Conservation (phyloP, 352 stramenopile genomes). For the Globisporangium carolinianum region DNA sequence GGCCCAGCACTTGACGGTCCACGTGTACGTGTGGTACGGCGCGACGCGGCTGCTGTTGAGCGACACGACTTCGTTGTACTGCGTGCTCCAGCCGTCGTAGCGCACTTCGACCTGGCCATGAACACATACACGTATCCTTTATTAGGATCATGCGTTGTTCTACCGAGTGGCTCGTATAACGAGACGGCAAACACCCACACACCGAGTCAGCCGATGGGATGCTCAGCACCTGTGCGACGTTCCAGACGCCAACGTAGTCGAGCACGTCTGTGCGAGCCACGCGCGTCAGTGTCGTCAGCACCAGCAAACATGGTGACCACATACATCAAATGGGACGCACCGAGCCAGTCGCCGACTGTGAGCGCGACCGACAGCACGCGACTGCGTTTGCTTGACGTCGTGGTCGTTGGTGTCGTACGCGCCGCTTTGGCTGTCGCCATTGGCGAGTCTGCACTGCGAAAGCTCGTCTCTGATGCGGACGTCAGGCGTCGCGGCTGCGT, state of each 20-base stretch:
- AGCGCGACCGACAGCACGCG: constrained; percentile 7
- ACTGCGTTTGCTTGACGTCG: background rate
- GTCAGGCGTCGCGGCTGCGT: background rate
- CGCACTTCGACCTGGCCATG: constrained; percentile 42
- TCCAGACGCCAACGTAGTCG: constrained; percentile 16
- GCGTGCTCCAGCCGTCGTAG: constrained; percentile 57
- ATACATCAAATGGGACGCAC: background rate
- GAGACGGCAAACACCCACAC: background rate
- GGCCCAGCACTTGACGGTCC: constrained; percentile 72
- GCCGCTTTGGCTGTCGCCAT: background rate
- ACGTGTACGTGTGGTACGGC: constrained; percentile 75
- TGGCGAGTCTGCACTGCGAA: background rate
- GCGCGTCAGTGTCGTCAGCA: background rate
- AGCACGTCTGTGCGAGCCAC: constrained; percentile 10
- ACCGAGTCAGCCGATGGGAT: constrained; percentile 7
- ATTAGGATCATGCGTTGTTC: background rate
- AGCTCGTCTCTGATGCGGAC: too few relatives aligned
- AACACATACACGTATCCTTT: too few relatives aligned
- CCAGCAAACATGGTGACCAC: too few relatives aligned
- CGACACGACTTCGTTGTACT: constrained; percentile 54
- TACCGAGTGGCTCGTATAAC: background rate
- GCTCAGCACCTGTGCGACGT: constrained; percentile 12
- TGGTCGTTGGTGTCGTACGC: background rate
- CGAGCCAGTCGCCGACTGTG: constrained; percentile 11
- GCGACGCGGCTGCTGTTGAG: constrained; percentile 54